These are phyloP conservation scores for Boletus semigastroideus DNA, from an alignment of 1,284 basidiomycete genomes.

Conservation along the genomic window DNA sequence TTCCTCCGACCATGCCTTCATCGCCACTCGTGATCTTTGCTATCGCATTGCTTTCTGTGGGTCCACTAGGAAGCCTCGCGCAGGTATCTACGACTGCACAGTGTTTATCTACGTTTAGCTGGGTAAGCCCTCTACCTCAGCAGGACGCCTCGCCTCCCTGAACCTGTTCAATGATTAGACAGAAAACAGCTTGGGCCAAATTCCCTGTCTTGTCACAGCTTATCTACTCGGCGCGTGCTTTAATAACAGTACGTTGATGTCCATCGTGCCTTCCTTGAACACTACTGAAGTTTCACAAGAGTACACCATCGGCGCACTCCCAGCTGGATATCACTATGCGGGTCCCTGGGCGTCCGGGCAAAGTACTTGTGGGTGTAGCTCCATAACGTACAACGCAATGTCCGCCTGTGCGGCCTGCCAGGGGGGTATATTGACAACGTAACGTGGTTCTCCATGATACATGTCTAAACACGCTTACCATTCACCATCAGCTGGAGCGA, in stretches of 20 bases:
- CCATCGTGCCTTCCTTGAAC: neutral
- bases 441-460: neutral
- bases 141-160: neutral
- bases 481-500: slow-evolving; percentile 27
- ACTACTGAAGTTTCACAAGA: slow-evolving; percentile 18
- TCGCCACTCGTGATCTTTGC: slow-evolving; percentile 15
- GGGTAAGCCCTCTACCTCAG: slow-evolving; percentile 20
- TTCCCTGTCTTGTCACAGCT: slow-evolving; percentile 36
- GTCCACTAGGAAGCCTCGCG: slow-evolving; percentile 16
- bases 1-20: slow-evolving; percentile 11
- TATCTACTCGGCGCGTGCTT: slow-evolving; percentile 34
- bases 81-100: slow-evolving; percentile 16
- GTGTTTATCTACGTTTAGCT: slow-evolving; percentile 23
- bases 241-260: slow-evolving; percentile 26
- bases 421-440: slow-evolving; percentile 19
- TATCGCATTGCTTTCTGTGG: slow-evolving; percentile 12
- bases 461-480: neutral
- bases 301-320: slow-evolving; percentile 21
- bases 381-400: slow-evolving; percentile 33
- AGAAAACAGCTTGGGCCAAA: slow-evolving; percentile 33
- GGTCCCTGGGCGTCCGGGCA: slow-evolving; percentile 19
- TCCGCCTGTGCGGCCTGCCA: slow-evolving; percentile 38
- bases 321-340: slow-evolving; percentile 14
- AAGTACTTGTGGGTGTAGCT: slow-evolving; percentile 34
- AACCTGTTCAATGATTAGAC: slow-evolving; percentile 22